Percentiles rank a stretch among this genome's conserved stretches.
Evolutionary conservation across 1,139 yeast species (phyloP).

Genomic region (Taphrina sp.): DNA sequence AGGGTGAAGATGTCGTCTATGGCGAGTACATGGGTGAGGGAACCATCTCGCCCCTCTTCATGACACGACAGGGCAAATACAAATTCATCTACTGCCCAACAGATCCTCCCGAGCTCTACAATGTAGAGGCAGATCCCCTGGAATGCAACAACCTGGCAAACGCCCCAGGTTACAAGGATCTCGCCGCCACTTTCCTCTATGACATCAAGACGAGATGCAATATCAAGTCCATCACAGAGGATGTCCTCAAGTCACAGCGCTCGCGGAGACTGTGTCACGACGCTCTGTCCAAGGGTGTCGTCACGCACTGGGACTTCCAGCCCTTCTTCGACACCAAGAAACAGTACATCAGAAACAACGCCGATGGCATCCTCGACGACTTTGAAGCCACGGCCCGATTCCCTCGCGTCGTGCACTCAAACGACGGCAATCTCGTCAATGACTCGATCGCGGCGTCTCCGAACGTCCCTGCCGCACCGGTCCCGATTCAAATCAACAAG

Average conservation of each 20-base stretch:
- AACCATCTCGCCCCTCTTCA: constrained; percentile 26
- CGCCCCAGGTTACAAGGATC: constrained; percentile 12
- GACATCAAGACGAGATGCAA: constrained; percentile 26
- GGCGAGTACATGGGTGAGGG: constrained; percentile 33
- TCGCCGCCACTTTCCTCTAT: constrained; percentile 20
- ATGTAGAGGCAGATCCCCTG: constrained; percentile 17
- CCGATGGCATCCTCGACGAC: constrained; percentile 29
- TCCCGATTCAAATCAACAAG: constrained; percentile 11
- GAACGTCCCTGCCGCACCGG: constrained; percentile 4
- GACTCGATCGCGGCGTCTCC: constrained; percentile 12
- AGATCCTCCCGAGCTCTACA: constrained; percentile 28
- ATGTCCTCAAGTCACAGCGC: constrained; percentile 25
- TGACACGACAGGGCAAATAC: constrained; percentile 29
- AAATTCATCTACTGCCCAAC: constrained; percentile 32
- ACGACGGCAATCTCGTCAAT: constrained; percentile 17
- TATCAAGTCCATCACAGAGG: constrained; percentile 4
- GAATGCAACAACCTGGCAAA: constrained; percentile 20
- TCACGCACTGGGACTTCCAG: constrained; percentile 33
- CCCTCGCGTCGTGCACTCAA: constrained; percentile 14
- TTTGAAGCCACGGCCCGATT: constrained; percentile 25
- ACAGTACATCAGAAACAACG: constrained; percentile 24
- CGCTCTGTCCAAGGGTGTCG: constrained; percentile 25
- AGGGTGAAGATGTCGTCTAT: constrained; percentile 16
- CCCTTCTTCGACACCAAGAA: constrained; percentile 24
- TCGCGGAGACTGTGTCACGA: constrained; percentile 28